phyloP scores from a whole-genome alignment of 106 monocot genomes.

The Dendrobium officinale region DNA sequence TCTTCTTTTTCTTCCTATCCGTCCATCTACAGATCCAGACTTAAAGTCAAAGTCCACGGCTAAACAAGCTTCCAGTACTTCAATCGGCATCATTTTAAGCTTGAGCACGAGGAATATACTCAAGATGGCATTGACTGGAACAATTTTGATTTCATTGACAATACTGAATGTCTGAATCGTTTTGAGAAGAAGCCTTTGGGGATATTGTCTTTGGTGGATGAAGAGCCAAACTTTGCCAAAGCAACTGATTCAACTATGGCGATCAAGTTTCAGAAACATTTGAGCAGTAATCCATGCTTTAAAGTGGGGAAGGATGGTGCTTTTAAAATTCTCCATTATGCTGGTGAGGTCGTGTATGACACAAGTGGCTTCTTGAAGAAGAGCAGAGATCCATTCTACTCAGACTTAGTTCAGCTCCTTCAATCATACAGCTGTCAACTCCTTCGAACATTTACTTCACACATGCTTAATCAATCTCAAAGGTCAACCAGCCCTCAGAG shows the following conservation, averaged over 20 bases:
- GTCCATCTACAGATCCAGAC: no score
- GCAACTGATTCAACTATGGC: conserved; percentile 70
- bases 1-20: no score
- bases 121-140: no score
- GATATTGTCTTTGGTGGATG: conserved; percentile 66
- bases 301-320: conserved; percentile 46
- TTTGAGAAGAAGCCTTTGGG: conserved; percentile 59
- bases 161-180: no score
- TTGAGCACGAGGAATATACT: no score
- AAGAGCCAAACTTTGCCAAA: conserved; percentile 61
- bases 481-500: conserved; percentile 10
- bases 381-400: conserved; percentile 62
- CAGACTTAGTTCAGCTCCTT: conserved; percentile 50
- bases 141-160: no score
- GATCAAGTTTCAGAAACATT: conserved; percentile 58
- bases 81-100: no score
- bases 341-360: conserved; percentile 80
- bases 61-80: no score
- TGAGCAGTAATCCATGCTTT: conserved; percentile 52
- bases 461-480: conserved; percentile 34
- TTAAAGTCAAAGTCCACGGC: no score
- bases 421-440: conserved; percentile 40
- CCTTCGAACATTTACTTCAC: conserved; percentile 43
- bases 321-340: conserved; percentile 64
- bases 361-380: conserved; percentile 82